These are phyloP conservation scores for Murraya koenigii DNA, from an alignment of 345 rosid genomes.

Conservation along the genomic window DNA sequence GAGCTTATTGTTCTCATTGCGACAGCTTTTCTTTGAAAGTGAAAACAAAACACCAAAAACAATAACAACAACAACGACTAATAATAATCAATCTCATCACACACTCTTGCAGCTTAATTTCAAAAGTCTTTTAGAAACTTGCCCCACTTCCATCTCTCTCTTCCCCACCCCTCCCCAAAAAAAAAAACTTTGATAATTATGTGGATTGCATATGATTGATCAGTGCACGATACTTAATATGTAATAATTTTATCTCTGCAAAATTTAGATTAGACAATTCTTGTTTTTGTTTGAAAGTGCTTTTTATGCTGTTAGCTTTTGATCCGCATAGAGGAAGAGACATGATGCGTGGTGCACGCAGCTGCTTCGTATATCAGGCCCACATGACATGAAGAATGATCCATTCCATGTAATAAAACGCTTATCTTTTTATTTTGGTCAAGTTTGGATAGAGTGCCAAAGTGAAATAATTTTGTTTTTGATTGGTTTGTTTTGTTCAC, in stretches of 20 bases:
- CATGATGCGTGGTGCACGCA: slow-evolving; percentile 23
- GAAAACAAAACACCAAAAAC: slow-evolving; percentile 7
- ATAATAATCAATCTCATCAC: neutral
- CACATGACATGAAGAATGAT: slow-evolving; percentile 16
- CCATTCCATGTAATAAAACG: slow-evolving; percentile 4
- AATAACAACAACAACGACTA: neutral
- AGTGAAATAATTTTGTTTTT: slow-evolving; percentile 8
- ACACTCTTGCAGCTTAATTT: neutral
- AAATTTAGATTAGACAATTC: neutral
- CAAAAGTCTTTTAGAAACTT: neutral
- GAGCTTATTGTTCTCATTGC: neutral
- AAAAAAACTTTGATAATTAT: neutral
- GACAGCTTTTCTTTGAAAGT: slow-evolving; percentile 5
- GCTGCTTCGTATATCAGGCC: slow-evolving; percentile 20
- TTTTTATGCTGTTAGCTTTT: neutral
- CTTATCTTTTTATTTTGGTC: slow-evolving; percentile 3
- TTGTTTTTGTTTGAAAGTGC: neutral
- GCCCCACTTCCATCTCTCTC: no score
- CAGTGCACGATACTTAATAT: no score
- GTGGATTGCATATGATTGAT: neutral
- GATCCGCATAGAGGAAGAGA: neutral
- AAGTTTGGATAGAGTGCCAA: slow-evolving; percentile 12
- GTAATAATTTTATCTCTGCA: neutral
- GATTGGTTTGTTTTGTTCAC: slow-evolving; percentile 12
- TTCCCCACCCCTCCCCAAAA: no score